Conservation (phyloP, 139 green algal species). For the Chlamydomonas sphaeroides region DNA sequence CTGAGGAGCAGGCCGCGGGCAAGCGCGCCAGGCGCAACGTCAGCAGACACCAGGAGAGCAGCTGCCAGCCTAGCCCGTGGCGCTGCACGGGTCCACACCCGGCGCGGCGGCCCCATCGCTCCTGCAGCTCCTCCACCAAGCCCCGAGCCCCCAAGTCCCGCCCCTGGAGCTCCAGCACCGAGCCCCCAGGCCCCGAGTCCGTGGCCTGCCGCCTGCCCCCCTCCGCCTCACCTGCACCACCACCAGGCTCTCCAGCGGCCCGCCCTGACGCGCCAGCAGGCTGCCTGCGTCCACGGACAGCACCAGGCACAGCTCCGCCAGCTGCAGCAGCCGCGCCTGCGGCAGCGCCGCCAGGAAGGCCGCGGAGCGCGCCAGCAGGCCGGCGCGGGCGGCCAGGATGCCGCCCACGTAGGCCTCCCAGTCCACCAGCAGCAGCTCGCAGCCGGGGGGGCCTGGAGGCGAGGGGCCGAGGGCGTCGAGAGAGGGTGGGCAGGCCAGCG, state of each 20-base stretch:
- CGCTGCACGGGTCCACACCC: too few relatives aligned
- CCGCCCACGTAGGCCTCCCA: slow-evolving; percentile 30
- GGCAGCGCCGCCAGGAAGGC: slow-evolving; percentile 14
- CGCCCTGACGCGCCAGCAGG: slow-evolving; percentile 21
- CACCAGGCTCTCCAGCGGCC: slow-evolving; percentile 12
- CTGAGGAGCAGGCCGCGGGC: slow-evolving; percentile 6
- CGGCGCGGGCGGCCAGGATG: slow-evolving; percentile 14
- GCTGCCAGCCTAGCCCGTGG: too few relatives aligned
- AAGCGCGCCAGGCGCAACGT: too few relatives aligned
- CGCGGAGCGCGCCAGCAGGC: slow-evolving; percentile 8
- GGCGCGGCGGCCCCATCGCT: too few relatives aligned
- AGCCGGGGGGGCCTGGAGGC: slow-evolving; percentile 25
- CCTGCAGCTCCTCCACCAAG: too few relatives aligned
- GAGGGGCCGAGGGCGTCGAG: too few relatives aligned
- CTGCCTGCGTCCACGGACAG: slow-evolving; percentile 4
- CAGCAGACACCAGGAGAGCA: too few relatives aligned
- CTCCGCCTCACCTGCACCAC: slow-evolving; percentile 38
- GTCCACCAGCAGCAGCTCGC: slow-evolving; percentile 33
- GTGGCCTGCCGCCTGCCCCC: too few relatives aligned
- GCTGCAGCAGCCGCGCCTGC: neutral
- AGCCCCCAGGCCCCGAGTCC: too few relatives aligned
- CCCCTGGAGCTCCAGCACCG: too few relatives aligned
- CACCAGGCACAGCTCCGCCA: slow-evolving; percentile 36
- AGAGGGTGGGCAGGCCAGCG: too few relatives aligned
- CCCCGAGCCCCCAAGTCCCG: too few relatives aligned